These are phyloP conservation scores for Penicillium sp. DNA, from an alignment of 2,329 filamentous ascomycete genomes.

Conservation along the genomic window DNA sequence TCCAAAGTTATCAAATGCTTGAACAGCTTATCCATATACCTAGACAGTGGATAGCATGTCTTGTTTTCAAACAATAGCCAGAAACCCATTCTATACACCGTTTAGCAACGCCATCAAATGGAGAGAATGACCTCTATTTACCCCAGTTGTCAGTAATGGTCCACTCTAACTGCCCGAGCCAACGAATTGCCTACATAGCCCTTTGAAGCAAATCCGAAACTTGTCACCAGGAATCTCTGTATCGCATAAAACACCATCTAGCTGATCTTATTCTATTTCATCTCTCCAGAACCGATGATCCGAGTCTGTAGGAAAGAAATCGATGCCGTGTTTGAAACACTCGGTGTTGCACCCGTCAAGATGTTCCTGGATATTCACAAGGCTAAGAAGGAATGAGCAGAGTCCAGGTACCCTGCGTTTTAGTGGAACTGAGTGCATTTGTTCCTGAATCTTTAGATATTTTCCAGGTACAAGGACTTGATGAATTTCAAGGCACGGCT, in stretches of 20 bases:
- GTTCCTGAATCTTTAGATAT: not conserved
- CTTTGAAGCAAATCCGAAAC: constrained; percentile 69
- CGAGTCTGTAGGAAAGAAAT: constrained; percentile 52
- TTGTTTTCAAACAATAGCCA: constrained; percentile 69
- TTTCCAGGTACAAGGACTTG: not conserved
- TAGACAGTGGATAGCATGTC: constrained; percentile 65
- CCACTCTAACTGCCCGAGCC: constrained; percentile 60
- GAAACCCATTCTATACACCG: constrained; percentile 65
- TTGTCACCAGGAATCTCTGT: constrained; percentile 67
- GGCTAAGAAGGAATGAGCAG: constrained; percentile 35
- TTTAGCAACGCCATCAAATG: not conserved
- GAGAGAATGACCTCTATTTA: constrained; percentile 34
- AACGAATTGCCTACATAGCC: constrained; percentile 65
- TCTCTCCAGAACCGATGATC: constrained; percentile 50
- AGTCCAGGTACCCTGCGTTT: constrained; percentile 1
- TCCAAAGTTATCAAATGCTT: constrained; percentile 52
- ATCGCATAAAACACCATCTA: constrained; percentile 49
- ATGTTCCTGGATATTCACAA: constrained; percentile 43
- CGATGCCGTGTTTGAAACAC: constrained; percentile 54
- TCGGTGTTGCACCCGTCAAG: constrained; percentile 42
- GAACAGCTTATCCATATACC: constrained; percentile 63
- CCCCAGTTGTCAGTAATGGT: constrained; percentile 63
- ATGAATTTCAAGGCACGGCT: not conserved
- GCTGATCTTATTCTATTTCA: constrained; percentile 46
- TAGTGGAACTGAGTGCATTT: not conserved